Base-by-base conservation (phyloP, 2,329 filamentous ascomycete species). In the Diaporthe eres region DNA sequence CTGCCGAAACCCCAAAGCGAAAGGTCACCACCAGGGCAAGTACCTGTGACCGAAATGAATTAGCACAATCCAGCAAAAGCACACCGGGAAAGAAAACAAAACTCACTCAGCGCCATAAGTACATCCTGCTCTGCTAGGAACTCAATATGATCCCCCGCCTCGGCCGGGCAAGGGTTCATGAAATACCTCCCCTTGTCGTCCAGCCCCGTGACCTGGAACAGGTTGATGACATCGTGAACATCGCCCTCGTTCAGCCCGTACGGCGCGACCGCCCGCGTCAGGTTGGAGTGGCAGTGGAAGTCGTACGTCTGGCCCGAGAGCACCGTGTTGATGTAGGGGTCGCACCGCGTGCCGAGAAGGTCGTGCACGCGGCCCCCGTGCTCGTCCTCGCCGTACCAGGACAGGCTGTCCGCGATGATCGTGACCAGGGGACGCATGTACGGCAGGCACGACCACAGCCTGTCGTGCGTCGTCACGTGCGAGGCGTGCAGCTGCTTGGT, bases 211-310 rank as follows among this genome's bases (percentile, higher is more conserved):
- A 96, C 94, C 82, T 97, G 95, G 81, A 97, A 97, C 4, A 97
- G 87, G 80, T 97, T 97, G 72, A 97, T 88, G 0, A 97, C 94
- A 82, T 97, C 94, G 80, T 97, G 95, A 1, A 97, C 91, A 81
- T 97, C 94, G 42, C 87, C 86, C 83, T 97, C 95, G 7, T 87
- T 88, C 57, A 97, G 82, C 0, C 94, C 94, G 77, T 88, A 92
- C 0, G 92, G 92, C 1, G 92, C 77, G 3, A 97, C 90, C 0
- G 95, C 93, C 5, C 95, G 90, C 1, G 91, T 91, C 15, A 97
- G 88, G 82, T 97, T 97, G 2, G 93, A 95, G 81, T 96, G 94
- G 83, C 95, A 97, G 82, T 97, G 94, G 83, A 90, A 96, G 82
- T 97, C 93, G 82, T 95, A 97, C 44, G 88, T 87, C 68, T 90